Conservation (phyloP, 495 filamentous ascomycete species). For the Rhypophila decipiens region DNA sequence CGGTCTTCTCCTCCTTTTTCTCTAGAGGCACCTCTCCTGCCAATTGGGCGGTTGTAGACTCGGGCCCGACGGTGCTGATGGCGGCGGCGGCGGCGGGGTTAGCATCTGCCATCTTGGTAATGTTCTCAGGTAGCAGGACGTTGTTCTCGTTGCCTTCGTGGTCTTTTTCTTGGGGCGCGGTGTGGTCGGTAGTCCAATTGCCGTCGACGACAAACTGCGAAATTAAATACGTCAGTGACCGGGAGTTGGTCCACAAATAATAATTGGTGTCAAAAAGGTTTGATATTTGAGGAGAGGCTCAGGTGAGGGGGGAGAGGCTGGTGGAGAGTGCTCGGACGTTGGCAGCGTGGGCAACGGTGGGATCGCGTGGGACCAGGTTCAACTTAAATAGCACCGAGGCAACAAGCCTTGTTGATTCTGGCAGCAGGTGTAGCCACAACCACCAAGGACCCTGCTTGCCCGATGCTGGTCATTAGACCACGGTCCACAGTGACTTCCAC, state of each 20-base stretch:
- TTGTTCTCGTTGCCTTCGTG: conserved; percentile 78
- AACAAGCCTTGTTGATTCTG: not conserved
- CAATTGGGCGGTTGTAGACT: conserved; percentile 68
- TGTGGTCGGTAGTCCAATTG: conserved; percentile 73
- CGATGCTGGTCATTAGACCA: too few species aligned
- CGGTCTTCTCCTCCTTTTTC: conserved; percentile 12
- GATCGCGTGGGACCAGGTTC: not conserved
- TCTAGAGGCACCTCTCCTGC: conserved; percentile 64
- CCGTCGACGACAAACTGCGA: conserved; percentile 86
- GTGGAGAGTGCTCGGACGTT: not conserved
- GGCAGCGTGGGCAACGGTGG: not conserved
- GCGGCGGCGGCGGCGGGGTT: conserved; percentile 36
- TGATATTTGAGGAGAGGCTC: not conserved
- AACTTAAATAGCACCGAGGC: conserved; percentile 3
- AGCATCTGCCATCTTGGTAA: conserved; percentile 40
- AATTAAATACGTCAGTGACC: not conserved
- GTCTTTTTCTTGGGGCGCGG: conserved; percentile 73
- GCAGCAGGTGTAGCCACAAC: too few species aligned
- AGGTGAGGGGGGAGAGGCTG: conserved; percentile 1
- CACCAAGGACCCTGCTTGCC: not conserved
- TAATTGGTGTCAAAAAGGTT: not conserved
- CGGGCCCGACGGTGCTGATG: conserved; percentile 47
- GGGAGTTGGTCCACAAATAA: not conserved
- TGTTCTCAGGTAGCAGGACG: conserved; percentile 69
- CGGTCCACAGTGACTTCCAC: not conserved